Base-by-base conservation (phyloP, 495 filamentous ascomycete genomes). In the Annulohypoxylon bovei region DNA sequence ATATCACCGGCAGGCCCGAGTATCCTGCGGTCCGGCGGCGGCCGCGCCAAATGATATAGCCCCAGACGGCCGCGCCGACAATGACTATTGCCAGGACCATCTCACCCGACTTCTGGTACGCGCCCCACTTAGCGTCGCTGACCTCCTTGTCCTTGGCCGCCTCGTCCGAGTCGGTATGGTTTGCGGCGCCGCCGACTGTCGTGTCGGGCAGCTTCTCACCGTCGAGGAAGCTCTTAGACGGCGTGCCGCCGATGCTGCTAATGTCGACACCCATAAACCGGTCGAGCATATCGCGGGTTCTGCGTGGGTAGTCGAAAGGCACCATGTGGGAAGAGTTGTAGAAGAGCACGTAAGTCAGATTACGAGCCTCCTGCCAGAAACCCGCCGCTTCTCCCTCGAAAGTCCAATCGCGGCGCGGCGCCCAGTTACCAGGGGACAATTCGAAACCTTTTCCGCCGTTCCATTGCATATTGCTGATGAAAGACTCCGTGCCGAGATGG, bases 301-400 rank as follows among this genome's bases (percentile, higher is more conserved):
- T 89, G 23, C 93, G 88, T 11, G 96, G 89, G 70, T 90, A 91
- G 77, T 99, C 95, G 77, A 93, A 98, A 5, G 95, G 95, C 2
- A 98, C 95, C 95, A 99, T 99, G 77, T 99, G 95, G 55, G 90
- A 93, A 30, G 92, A 88, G 80, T 98, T 97, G 84, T 97, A 95
- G 80, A 98, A 97, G 28, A 95, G 84, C 11, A 98, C 89, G 78
- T 99, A 99, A 5, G 95, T 99, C 50, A 99, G 81, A 76, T 98
- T 98, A 54, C 96, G 89, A 1, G 95, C 95, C 78, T 92, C 86
- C 81, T 99, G 95, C 81, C 95, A 98, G 75, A 94, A 90, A 39
- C 95, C 95, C 16, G 95, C 95, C 0, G 90, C 82, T 70, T 98
- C 89, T 64, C 89, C 92, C 77, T 98, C 96, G 70, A 98, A 98